These are phyloP conservation scores for Quercus rubra DNA, from an alignment of 306 rosid genomes.

Conservation along the genomic window DNA sequence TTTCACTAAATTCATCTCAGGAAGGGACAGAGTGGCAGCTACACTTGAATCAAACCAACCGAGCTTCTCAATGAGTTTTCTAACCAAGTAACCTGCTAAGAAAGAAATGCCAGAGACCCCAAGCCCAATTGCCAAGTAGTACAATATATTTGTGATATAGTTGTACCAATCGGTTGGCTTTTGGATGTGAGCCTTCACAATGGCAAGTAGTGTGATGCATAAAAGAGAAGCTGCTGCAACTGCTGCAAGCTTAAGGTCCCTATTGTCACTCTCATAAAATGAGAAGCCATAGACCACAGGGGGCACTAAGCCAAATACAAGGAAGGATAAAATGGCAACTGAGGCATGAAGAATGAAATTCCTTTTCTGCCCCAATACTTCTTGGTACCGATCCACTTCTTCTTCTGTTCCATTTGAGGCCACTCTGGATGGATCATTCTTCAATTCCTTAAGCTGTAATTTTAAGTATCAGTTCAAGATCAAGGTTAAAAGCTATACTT, in stretches of 20 bases:
- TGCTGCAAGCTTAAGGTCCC: slow-evolving; percentile 63
- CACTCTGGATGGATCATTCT: slow-evolving; percentile 32
- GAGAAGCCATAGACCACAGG: slow-evolving; percentile 74
- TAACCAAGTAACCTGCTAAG: slow-evolving; percentile 49
- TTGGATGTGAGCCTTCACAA: slow-evolving; percentile 50
- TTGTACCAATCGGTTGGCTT: slow-evolving; percentile 28
- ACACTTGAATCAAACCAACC: slow-evolving; percentile 50
- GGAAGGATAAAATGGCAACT: slow-evolving; percentile 53
- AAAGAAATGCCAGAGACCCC: slow-evolving; percentile 58
- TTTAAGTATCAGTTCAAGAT: slow-evolving; percentile 4
- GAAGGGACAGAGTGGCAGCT: slow-evolving; percentile 13
- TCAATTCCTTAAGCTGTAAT: slow-evolving; percentile 58
- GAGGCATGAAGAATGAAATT: slow-evolving; percentile 57
- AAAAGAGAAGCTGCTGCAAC: slow-evolving; percentile 66
- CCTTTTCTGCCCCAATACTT: slow-evolving; percentile 42
- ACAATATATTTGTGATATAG: slow-evolving; percentile 43
- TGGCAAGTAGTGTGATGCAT: slow-evolving; percentile 61
- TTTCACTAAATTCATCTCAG: slow-evolving; percentile 21
- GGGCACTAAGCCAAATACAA: slow-evolving; percentile 62
- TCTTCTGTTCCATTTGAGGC: slow-evolving; percentile 5
- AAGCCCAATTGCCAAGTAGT: slow-evolving; percentile 42
- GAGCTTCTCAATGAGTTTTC: slow-evolving; percentile 36
- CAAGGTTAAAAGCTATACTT: neutral
- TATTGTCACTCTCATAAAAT: slow-evolving; percentile 47
- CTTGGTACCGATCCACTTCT: slow-evolving; percentile 37